These are phyloP conservation scores for Trypethelium eluteriae DNA, from an alignment of 495 filamentous ascomycete species.

Conservation along the genomic window DNA sequence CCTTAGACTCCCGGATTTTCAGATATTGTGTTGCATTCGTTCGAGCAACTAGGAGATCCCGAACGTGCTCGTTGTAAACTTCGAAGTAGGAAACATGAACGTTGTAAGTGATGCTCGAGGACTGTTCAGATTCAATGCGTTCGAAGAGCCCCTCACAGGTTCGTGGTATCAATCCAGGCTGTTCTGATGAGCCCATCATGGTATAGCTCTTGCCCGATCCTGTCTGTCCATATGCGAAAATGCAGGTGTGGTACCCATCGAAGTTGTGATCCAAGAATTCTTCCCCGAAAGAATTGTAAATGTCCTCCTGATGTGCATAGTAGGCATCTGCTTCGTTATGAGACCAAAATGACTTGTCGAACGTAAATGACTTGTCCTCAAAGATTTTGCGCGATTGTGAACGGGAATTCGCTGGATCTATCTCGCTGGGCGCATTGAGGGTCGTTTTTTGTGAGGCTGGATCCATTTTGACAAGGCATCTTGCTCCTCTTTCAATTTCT, in stretches of 20 bases:
- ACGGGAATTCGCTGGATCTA: constrained; percentile 58
- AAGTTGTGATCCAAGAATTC: constrained; percentile 99
- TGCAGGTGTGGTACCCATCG: constrained; percentile 97
- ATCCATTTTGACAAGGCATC: constrained; percentile 87
- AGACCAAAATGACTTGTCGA: constrained; percentile 98
- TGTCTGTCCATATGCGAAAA: constrained; percentile 98
- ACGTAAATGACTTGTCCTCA: constrained; percentile 87
- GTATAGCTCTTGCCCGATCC: constrained; percentile 97
- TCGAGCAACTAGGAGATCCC: constrained; percentile 77
- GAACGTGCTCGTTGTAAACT: constrained; percentile 98
- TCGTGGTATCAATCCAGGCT: constrained; percentile 90
- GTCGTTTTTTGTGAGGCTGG: constrained; percentile 73
- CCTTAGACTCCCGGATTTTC: constrained; percentile 91
- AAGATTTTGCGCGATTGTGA: constrained; percentile 64
- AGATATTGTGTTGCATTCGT: constrained; percentile 80
- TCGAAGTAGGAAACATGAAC: constrained; percentile 98
- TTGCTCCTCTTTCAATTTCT: constrained; percentile 74
- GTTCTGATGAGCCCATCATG: constrained; percentile 91
- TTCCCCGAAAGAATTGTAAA: constrained; percentile 90
- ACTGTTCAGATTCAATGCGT: constrained; percentile 76
- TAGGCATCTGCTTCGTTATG: constrained; percentile 65
- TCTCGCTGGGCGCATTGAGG: constrained; percentile 58
- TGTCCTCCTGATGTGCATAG: constrained; percentile 80
- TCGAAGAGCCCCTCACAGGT: constrained; percentile 96
- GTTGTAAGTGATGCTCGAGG: constrained; percentile 85